Conservation (phyloP, 768 basidiomycete genomes). For the Coprinopsis sp. region DNA sequence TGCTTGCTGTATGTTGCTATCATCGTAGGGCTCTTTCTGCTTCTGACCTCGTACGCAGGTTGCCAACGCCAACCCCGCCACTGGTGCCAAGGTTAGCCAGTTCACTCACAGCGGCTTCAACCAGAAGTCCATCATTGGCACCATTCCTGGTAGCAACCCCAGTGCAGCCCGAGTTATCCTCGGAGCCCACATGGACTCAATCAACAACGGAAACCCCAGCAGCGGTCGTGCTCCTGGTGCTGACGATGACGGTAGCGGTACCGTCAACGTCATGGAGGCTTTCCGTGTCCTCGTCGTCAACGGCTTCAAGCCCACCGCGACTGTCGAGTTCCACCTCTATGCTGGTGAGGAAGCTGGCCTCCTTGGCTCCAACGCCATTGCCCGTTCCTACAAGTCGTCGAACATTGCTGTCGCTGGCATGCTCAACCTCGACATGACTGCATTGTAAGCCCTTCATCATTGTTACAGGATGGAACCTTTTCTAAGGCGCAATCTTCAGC, state of each 20-base stretch:
- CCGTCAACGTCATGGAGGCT: slow-evolving; percentile 37
- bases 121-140: slow-evolving; percentile 30
- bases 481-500: slow-evolving; percentile 24
- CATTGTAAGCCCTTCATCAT: slow-evolving; percentile 23
- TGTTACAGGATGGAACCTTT: background rate
- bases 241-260: slow-evolving; percentile 44
- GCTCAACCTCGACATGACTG: slow-evolving; percentile 44
- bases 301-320: slow-evolving; percentile 32
- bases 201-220: slow-evolving; percentile 24
- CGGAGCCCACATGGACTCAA: slow-evolving; percentile 37
- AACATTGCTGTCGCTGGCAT: slow-evolving; percentile 38
- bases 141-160: slow-evolving; percentile 26
- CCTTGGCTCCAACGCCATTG: slow-evolving; percentile 49
- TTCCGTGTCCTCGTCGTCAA: slow-evolving; percentile 31
- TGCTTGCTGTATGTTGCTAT: slow-evolving; percentile 17
- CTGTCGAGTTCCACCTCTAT: slow-evolving; percentile 44
- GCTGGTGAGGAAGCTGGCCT: slow-evolving; percentile 40
- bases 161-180: slow-evolving; percentile 28
- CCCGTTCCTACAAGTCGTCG: slow-evolving; percentile 39
- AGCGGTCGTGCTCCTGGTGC: slow-evolving; percentile 42
- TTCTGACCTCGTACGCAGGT: slow-evolving; percentile 12
- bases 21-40: background rate
- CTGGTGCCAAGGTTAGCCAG: slow-evolving; percentile 19
- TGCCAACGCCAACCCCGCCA: slow-evolving; percentile 17
- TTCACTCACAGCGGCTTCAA: slow-evolving; percentile 29